Evolutionary conservation across 306 rosid species (phyloP), one percentile per base, ranked within the genome.

Genomic region (Rubus parviflorus): DNA sequence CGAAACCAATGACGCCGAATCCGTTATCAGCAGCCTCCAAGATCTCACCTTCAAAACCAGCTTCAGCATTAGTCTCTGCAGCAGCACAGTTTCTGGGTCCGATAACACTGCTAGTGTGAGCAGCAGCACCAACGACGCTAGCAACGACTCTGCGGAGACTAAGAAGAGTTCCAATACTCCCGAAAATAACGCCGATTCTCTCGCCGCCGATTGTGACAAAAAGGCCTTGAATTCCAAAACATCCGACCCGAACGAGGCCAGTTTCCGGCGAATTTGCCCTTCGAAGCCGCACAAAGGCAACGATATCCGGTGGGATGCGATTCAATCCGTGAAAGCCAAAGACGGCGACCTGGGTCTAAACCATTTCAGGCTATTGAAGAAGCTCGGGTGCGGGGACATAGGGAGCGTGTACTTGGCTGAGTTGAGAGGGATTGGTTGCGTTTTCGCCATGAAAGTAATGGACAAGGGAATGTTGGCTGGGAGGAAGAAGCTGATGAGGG

Each of bases 261-360:
- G 74, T 51, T 75, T 15, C 51, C 73, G 87, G 80, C 76, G 87
- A 23, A 72, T 71, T 16, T 75, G 81, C 80, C 83, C 77, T 17
- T 86, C 88, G 17, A 88, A 88, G 75, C 92, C 92, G 7, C 92
- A 88, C 83, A 88, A 83, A 54, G 89, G 92, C 41, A 88, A 81
- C 25, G 92, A 88, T 19, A 47, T 68, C 3, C 45, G 88, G 40
- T 88, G 92, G 92, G 92, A 88, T 37, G 82, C 88, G 35, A 83
- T 88, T 30, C 92, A 82, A 30, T 53, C 72, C 6, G 76, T 77
- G 66, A 88, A 79, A 57, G 75, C 47, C 3, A 84, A 81, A 81
- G 76, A 81, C 43, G 88, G 83, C 63, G 80, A 79, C 70, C 79
- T 88, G 81, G 85, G 88, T 16, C 72, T 88, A 68, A 86, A 83